Evolutionary conservation across 352 stramenopile genomes (phyloP).

Genomic region (Pythium phragmitis): DNA sequence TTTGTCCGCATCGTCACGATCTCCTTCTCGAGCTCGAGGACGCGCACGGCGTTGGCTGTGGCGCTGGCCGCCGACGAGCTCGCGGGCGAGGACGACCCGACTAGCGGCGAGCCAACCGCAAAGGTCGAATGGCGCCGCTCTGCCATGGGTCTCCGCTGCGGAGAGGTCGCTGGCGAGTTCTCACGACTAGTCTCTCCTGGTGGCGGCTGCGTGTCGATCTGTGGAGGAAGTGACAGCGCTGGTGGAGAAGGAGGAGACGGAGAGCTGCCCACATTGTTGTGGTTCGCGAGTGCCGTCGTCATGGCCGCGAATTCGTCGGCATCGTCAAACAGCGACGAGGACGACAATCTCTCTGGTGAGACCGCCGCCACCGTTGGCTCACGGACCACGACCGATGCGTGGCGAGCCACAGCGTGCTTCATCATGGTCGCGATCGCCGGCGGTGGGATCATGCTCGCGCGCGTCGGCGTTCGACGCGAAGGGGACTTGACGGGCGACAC

Average conservation of each 20-base stretch:
- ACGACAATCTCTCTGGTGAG: background rate
- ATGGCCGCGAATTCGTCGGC: constrained; percentile 21
- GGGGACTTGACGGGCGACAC: constrained; percentile 2
- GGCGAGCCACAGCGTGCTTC: background rate
- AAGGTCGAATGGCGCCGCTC: constrained; percentile 29
- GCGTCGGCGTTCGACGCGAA: constrained; percentile 2
- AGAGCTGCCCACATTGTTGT: constrained; percentile 22
- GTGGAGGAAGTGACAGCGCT: constrained; percentile 9
- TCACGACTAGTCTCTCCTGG: background rate
- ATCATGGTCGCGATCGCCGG: constrained; percentile 13
- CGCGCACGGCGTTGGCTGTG: constrained; percentile 24
- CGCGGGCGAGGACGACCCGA: constrained; percentile 17
- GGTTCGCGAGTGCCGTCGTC: constrained; percentile 21
- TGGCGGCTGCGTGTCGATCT: constrained; percentile 4
- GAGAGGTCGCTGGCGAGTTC: constrained; percentile 13
- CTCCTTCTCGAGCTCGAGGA: constrained; percentile 62
- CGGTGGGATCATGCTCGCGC: constrained; percentile 24
- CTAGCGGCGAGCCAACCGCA: constrained; percentile 12
- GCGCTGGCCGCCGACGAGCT: background rate
- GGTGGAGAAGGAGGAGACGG: background rate
- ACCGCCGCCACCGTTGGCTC: background rate
- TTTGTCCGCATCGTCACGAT: constrained; percentile 61
- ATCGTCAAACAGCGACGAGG: constrained; percentile 25
- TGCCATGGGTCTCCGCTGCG: constrained; percentile 1
- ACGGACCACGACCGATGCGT: constrained; percentile 3